Base-by-base conservation (phyloP, 208 protist species). In the Novymonas esmeraldas region DNA sequence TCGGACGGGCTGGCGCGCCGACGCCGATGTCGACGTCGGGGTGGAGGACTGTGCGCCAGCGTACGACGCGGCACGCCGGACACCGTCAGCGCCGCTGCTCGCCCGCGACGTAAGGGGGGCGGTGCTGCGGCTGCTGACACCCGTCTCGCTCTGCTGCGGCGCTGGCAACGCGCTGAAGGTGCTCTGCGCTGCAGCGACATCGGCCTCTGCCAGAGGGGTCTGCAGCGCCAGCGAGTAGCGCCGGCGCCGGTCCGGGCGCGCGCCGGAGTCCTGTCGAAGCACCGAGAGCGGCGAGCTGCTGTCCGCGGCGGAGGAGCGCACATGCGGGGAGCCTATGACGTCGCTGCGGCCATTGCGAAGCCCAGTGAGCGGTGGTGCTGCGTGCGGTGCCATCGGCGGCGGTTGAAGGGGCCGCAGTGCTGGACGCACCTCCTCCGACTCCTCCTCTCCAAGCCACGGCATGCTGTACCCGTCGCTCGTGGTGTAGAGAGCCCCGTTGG, bases 161-260 rank as follows among this genome's bases (percentile, higher is more conserved):
- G 13, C 7, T 20, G n/a, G 44, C 44, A 20, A 26, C n/a, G 6
- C 24, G 7, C 5, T 10, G 3, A 20, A 48, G n/a, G 44, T 48
- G 3, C 14, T 52, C 22, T 34, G 14, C 48, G 20, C 10, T 52
- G 10, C 6, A 16, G 6, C 6, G 64, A 20, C 14, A 36, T 18
- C 49, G 13, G 50, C n/a, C 11, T 66, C 63, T 2, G 42, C 49
- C 42, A 71, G 41, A 2, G 57, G 54, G 18, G 64, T 63, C 22
- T 59, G 54, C 58, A 78, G 22, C 26, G 72, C 64, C 72, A 60
- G 64, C 16, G 72, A 46, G 58, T 72, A 71, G 50, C 72, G 52
- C 20, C 59, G 51, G 22, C 63, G 70, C 14, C 70, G 59, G 22
- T 60, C 31, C 24, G 36, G n/a, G 22, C 6, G 24, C 48, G 42